Evolutionary conservation across 495 filamentous ascomycete species (phyloP).

Genomic region (Hyaloscypha finlandica): DNA sequence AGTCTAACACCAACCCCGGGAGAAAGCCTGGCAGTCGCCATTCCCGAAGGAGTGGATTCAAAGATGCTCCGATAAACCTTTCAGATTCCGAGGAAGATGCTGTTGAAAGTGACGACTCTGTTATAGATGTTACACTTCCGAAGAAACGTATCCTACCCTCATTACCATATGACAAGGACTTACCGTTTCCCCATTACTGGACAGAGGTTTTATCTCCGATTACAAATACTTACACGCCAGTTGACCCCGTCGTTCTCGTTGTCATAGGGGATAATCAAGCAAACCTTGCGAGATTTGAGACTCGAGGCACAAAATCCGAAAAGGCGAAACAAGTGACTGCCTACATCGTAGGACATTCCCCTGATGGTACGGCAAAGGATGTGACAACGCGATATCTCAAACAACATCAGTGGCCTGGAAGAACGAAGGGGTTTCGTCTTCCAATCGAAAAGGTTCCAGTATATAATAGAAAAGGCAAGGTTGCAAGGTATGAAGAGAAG

Average conservation of each 20-base stretch:
- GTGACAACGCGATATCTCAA: conserved; percentile 92
- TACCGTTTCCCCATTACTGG: conserved; percentile 78
- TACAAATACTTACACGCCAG: conserved; percentile 73
- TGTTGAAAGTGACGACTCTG: conserved; percentile 37
- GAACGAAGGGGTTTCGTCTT: conserved; percentile 84
- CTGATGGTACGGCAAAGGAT: conserved; percentile 90
- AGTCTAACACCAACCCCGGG: background rate
- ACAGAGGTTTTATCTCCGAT: conserved; percentile 81
- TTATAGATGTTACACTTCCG: conserved; percentile 45
- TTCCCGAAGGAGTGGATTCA: conserved; percentile 13
- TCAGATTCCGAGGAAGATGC: conserved; percentile 31
- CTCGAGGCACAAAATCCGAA: conserved; percentile 77
- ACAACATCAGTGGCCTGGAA: conserved; percentile 79
- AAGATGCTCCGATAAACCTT: conserved; percentile 37
- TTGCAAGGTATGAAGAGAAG: conserved; percentile 66
- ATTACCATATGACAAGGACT: conserved; percentile 33
- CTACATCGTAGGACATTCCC: conserved; percentile 85
- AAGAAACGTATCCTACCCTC: conserved; percentile 34
- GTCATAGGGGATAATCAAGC: conserved; percentile 70
- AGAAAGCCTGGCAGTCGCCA: conserved; percentile 11
- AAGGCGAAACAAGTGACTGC: conserved; percentile 87
- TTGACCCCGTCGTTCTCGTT: conserved; percentile 72
- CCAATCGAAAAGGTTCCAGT: conserved; percentile 75
- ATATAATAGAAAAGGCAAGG: conserved; percentile 69
- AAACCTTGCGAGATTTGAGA: conserved; percentile 74